Percentiles rank a stretch among this genome's conserved stretches.
Evolutionary conservation across 2,329 filamentous ascomycete species (phyloP).

Genomic region (Pseudogymnoascus sp.): DNA sequence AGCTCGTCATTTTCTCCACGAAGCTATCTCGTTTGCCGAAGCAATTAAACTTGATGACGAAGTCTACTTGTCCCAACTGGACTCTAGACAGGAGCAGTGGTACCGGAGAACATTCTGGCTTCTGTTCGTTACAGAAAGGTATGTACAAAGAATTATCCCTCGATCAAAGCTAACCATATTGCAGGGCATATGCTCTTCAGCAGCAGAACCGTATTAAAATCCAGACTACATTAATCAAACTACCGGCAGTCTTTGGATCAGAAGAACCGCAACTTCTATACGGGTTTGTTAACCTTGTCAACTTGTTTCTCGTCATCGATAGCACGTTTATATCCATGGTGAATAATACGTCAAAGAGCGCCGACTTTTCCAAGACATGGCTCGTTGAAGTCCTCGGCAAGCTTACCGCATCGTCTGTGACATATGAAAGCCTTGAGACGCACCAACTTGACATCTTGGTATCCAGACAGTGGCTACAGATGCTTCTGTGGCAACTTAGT

Average conservation of each 20-base stretch:
- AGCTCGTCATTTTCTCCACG: conserved; percentile 29
- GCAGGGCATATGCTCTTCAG: conserved; percentile 5
- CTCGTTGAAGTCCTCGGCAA: conserved; percentile 2
- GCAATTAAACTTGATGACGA: conserved; percentile 27
- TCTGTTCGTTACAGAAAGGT: conserved; percentile 28
- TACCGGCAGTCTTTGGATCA: not conserved
- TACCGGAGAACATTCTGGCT: conserved; percentile 27
- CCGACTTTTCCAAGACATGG: not conserved
- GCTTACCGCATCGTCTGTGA: not conserved
- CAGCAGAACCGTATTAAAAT: conserved; percentile 6
- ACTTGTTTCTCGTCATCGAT: conserved; percentile 5
- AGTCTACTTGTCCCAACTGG: not conserved
- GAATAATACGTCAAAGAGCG: conserved; percentile 5
- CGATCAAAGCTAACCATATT: not conserved
- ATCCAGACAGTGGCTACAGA: conserved; percentile 1
- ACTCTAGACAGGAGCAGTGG: conserved; percentile 11
- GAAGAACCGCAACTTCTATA: conserved; percentile 1
- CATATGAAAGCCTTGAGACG: not conserved
- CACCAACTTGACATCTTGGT: conserved; percentile 5
- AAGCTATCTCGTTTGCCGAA: conserved; percentile 27
- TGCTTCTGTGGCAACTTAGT: conserved; percentile 7
- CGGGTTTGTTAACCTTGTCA: not conserved
- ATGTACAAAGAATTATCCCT: not conserved
- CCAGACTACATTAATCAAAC: not conserved
- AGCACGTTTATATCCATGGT: conserved; percentile 1